phyloP scores from a whole-genome alignment of 768 basidiomycete genomes.

The Suillus americanus region DNA sequence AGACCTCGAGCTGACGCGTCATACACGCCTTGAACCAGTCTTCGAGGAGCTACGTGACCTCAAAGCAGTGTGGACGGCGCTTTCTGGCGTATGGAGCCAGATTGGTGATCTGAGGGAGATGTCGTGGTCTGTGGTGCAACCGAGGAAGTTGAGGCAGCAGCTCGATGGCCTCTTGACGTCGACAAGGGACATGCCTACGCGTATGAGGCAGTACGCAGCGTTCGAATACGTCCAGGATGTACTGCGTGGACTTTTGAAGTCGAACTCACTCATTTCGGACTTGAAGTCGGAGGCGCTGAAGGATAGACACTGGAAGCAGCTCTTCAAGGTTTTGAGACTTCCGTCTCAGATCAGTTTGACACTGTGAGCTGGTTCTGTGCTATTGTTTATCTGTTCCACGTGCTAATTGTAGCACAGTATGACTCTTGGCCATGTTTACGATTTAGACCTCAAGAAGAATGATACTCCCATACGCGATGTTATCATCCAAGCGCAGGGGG shows the following conservation, averaged over 20 bases:
- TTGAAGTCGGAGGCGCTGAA: conserved; percentile 96
- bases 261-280: conserved; percentile 87
- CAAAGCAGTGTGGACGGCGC: conserved; percentile 98
- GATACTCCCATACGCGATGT: conserved; percentile 91
- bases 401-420: conserved; percentile 51
- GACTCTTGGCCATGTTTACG: conserved; percentile 96
- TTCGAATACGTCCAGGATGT: conserved; percentile 98
- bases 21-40: conserved; percentile 89
- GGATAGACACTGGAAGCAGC: conserved; percentile 97
- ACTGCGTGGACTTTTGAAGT: conserved; percentile 81
- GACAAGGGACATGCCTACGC: conserved; percentile 98
- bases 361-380: conserved; percentile 48
- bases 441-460: conserved; percentile 93
- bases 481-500: conserved; percentile 96
- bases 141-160: conserved; percentile 91
- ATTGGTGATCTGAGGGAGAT: conserved; percentile 86
- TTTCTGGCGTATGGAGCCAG: conserved; percentile 96
- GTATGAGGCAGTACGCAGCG: conserved; percentile 98
- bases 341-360: conserved; percentile 75
- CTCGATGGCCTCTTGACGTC: conserved; percentile 88
- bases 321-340: conserved; percentile 85
- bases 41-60: conserved; percentile 95
- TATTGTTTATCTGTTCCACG: conserved; percentile 1
- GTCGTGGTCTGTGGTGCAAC: conserved; percentile 89
- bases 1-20: conserved; percentile 86